Conservation (phyloP, 1,139 yeast species). For the Saccharomyces hybrid region DNA sequence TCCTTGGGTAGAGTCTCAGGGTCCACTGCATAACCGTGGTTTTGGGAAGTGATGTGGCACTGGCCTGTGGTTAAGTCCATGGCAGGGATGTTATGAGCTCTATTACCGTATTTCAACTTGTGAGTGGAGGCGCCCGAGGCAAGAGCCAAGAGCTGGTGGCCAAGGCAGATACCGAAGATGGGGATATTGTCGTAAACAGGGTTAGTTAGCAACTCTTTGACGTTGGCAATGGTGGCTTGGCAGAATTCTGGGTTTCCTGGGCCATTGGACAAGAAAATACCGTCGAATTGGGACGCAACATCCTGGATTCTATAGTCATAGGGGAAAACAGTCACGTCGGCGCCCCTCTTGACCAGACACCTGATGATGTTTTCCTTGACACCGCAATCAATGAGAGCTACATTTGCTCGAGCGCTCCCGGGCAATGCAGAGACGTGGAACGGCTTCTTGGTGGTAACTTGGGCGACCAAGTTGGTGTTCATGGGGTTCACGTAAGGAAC, state of each 20-base stretch:
- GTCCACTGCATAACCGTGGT: conserved; percentile 97
- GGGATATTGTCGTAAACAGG: conserved; percentile 55
- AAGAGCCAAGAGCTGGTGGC: conserved; percentile 90
- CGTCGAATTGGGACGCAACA: conserved; percentile 88
- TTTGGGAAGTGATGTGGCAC: conserved; percentile 96
- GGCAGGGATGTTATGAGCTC: conserved; percentile 98
- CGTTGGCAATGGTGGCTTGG: conserved; percentile 67
- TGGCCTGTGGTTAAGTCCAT: conserved; percentile 81
- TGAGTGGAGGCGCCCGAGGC: conserved; percentile 92
- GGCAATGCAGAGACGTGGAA: conserved; percentile 65
- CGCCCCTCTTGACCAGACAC: conserved; percentile 90
- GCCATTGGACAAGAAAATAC: conserved; percentile 90
- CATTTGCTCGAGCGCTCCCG: conserved; percentile 41
- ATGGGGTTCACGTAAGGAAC: conserved; percentile 74
- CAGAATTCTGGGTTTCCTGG: conserved; percentile 99
- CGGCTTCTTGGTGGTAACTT: conserved; percentile 92
- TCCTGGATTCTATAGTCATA: conserved; percentile 89
- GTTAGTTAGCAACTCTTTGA: conserved; percentile 63
- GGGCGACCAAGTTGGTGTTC: conserved; percentile 78
- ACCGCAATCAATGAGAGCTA: conserved; percentile 95
- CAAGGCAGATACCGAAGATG: conserved; percentile 93
- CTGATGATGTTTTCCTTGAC: conserved; percentile 95
- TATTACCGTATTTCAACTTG: conserved; percentile 93
- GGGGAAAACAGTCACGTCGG: conserved; percentile 92
- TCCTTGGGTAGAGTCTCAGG: conserved; percentile 55